Conservation (phyloP, 129 eudicot genomes). For the Dittrichia graveolens region DNA sequence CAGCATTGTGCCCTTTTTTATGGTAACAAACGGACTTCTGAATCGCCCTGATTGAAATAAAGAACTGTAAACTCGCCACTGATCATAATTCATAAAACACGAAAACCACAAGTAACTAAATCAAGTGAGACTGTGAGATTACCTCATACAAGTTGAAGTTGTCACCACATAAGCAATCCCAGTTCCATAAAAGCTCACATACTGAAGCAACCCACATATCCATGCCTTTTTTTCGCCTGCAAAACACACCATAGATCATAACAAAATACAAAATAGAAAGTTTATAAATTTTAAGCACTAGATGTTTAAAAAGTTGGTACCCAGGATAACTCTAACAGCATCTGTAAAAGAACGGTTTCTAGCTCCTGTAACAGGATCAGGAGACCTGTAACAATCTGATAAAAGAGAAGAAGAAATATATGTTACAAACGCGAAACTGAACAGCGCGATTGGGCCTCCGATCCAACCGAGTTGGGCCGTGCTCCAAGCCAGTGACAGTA, state of each 20-base stretch:
- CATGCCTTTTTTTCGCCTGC: conserved; percentile 38
- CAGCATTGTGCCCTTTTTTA: conserved; percentile 49
- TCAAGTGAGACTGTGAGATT: conserved; percentile 6
- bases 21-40: conserved; percentile 60
- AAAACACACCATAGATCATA: background rate
- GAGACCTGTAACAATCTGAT: conserved; percentile 66
- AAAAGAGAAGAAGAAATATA: conserved; percentile 43
- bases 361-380: conserved; percentile 58
- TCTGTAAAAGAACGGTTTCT: conserved; percentile 48
- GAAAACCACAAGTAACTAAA: background rate
- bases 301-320: conserved; percentile 11
- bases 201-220: conserved; percentile 54
- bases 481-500: conserved; percentile 72
- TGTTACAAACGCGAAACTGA: conserved; percentile 49
- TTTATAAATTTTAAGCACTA: background rate
- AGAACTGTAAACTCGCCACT: conserved; percentile 7
- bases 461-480: conserved; percentile 71
- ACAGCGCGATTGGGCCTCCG: conserved; percentile 48
- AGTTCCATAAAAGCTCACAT: conserved; percentile 55
- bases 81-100: background rate
- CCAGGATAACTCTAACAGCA: conserved; percentile 53
- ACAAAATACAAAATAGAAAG: background rate
- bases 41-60: conserved; percentile 49
- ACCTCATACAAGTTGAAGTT: conserved; percentile 61
- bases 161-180: conserved; percentile 61